These are phyloP conservation scores for Neolentinus lepideus DNA, from an alignment of 1,284 basidiomycete genomes.

Conservation along the genomic window DNA sequence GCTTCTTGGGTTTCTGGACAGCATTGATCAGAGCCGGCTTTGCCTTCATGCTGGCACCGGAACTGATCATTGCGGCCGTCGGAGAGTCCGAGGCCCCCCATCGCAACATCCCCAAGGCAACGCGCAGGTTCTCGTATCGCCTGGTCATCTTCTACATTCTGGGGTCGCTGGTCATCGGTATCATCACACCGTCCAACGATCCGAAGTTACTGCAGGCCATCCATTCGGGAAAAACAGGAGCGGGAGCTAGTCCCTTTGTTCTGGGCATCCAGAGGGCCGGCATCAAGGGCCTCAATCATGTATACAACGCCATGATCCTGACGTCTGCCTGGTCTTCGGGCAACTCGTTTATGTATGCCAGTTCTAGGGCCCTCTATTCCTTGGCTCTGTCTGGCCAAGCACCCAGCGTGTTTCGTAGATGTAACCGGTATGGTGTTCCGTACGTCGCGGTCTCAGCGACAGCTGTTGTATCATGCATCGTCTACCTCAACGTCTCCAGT, in stretches of 20 bases:
- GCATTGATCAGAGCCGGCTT: conserved; percentile 77
- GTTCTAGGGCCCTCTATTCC: conserved; percentile 80
- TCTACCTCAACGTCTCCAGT: conserved; percentile 5
- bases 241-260: conserved; percentile 75
- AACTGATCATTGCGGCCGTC: conserved; percentile 67
- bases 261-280: conserved; percentile 77
- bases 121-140: conserved; percentile 71
- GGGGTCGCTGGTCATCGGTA: conserved; percentile 72
- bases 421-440: conserved; percentile 73
- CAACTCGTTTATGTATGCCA: conserved; percentile 75
- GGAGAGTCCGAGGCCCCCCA: conserved; percentile 72
- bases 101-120: conserved; percentile 75
- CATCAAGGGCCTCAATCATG: conserved; percentile 64
- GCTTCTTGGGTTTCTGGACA: conserved; percentile 63
- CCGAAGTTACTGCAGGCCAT: conserved; percentile 37
- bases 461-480: conserved; percentile 20
- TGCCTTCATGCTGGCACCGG: conserved; percentile 73
- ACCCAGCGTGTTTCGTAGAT: conserved; percentile 52
- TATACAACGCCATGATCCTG: conserved; percentile 65
- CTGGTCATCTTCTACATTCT: conserved; percentile 34
- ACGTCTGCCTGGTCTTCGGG: conserved; percentile 80
- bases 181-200: conserved; percentile 74
- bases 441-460: background rate
- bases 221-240: conserved; percentile 14
- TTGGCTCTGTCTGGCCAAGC: conserved; percentile 74